Percentiles rank a stretch among this genome's conserved stretches.
Conservation (phyloP, 148 eudicot species). For the Heliosperma pusillum region DNA sequence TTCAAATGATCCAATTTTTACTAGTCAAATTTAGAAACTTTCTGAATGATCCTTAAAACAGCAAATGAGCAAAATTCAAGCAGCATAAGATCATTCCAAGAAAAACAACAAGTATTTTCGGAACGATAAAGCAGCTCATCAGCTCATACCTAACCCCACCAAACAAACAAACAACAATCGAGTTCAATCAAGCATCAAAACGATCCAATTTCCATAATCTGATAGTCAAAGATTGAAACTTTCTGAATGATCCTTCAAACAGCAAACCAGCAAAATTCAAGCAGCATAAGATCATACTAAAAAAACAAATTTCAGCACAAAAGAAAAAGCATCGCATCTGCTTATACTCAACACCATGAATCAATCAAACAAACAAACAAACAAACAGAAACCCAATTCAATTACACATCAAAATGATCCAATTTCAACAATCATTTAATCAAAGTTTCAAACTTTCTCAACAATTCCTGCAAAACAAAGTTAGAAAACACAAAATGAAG, state of each 20-base stretch:
- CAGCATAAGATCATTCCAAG: not conserved
- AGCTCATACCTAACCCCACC: not conserved
- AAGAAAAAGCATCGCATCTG: not conserved
- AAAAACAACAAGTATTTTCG: not conserved
- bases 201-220: not conserved
- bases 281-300: not conserved
- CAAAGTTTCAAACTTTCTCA: not conserved
- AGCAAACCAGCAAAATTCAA: not conserved
- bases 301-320: no score
- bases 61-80: not conserved
- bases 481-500: not conserved
- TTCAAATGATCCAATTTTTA: not conserved
- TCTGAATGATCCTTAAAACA: not conserved
- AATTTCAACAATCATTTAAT: not conserved
- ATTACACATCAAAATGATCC: not conserved
- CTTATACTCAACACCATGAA: not conserved
- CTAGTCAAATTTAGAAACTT: not conserved
- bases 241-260: not conserved
- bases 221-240: not conserved
- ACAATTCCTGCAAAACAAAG: not conserved
- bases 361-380: not conserved
- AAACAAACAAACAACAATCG: not conserved
- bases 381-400: slow-evolving; percentile 17
- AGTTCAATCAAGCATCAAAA: not conserved
- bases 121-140: not conserved